A percentile compares a stretch with the other conserved stretches of the same genome.
phyloP scores from a whole-genome alignment of 768 basidiomycete species.

The Termitomyces sp. region DNA sequence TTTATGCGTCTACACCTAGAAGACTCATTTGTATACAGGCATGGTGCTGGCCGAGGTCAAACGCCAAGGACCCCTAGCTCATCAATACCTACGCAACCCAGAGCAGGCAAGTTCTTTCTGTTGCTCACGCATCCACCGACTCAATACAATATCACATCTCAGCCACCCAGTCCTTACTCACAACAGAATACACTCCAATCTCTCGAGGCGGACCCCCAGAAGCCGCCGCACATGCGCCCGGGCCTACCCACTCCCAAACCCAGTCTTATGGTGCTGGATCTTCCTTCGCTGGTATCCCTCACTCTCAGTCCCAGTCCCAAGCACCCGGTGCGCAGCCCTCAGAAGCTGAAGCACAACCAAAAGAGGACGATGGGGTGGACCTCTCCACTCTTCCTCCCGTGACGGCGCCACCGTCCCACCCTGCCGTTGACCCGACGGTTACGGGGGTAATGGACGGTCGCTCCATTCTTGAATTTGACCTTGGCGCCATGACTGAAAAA shows the following conservation, averaged over 20 bases:
- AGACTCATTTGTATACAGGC: slow-evolving; percentile 22
- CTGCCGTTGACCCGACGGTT: slow-evolving; percentile 64
- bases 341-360: slow-evolving; percentile 7
- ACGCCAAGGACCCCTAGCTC: slow-evolving; percentile 26
- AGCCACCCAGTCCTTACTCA: slow-evolving; percentile 56
- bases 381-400: slow-evolving; percentile 61
- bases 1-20: not conserved
- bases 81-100: slow-evolving; percentile 27
- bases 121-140: not conserved
- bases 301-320: slow-evolving; percentile 11
- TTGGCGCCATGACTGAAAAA: slow-evolving; percentile 72
- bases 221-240: not conserved
- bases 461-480: slow-evolving; percentile 82
- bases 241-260: not conserved
- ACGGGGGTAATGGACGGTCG: slow-evolving; percentile 69
- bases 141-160: slow-evolving; percentile 8
- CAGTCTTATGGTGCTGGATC: not conserved
- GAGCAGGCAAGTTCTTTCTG: slow-evolving; percentile 24
- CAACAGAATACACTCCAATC: slow-evolving; percentile 80
- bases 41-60: slow-evolving; percentile 29
- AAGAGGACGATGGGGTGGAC: slow-evolving; percentile 54
- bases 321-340: slow-evolving; percentile 8
- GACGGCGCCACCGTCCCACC: slow-evolving; percentile 75
- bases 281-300: not conserved
- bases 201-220: slow-evolving; percentile 49